Base-by-base conservation (phyloP, 495 filamentous ascomycete species). In the Podospora australis region DNA sequence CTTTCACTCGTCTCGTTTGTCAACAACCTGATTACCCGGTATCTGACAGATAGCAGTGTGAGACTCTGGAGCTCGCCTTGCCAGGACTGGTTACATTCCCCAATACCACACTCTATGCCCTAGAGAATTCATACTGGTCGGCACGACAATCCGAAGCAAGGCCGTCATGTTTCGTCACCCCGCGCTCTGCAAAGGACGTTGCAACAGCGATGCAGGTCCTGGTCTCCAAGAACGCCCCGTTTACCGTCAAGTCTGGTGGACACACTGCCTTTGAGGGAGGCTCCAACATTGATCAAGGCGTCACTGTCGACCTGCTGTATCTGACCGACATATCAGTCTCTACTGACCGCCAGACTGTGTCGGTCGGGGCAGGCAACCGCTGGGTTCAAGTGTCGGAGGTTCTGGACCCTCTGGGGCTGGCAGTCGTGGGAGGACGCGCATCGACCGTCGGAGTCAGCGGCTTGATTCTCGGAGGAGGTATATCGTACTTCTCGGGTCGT, bases 371-470 rank as follows among this genome's bases (percentile, higher is more conserved):
- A 8, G 78, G 74, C 5, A 63, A 60, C 34, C 49, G 50, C 32
- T 85, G 81, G 81, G 49, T 53, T 19, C 63, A 80, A 38, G 74
- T 84, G 6, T 83, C 80, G 52, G 38, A 47, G 1, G 61, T 57
- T 38, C 67, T 85, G 1, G 69, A 69, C 9, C 52, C 65, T 3
- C 55, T 72, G 22, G 69, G 71, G 5, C 57, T 77, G 3, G 69
- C 73, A 2, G 60, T 80, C 1, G 59, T 65, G 5, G 82, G 81
- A 6, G 80, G 79, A n/a, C 72, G 82, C 10, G 70, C 67, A 17
- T 50, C 68, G 0, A 65, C 65, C 4, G 71, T 84, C 39, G 82
- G 82, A 24, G 75, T 82, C 1, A 71, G 73, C n/a, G 32, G 32
- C 11, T 17, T 36, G n/a, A 36, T 17, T 8, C n/a, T 36, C 19